Conservation (phyloP, 495 filamentous ascomycete genomes). For the Jackrogersella multiformis region DNA sequence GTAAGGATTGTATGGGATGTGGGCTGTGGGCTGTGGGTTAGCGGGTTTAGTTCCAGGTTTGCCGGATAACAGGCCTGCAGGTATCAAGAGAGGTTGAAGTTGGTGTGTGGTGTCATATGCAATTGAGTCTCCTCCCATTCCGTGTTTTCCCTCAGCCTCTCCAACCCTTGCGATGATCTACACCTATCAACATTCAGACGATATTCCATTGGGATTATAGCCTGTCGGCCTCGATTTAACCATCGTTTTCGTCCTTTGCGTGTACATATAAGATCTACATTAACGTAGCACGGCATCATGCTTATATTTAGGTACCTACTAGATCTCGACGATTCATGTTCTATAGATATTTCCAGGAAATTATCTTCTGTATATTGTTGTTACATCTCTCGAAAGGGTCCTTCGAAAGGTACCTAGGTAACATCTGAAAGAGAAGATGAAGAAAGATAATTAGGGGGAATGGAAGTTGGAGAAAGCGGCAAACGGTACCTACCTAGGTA, state of each 20-base stretch:
- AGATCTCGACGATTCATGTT: constrained; percentile 7
- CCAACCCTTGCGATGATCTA: constrained; percentile 23
- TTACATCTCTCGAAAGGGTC: constrained; percentile 13
- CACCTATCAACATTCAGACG: constrained; percentile 36
- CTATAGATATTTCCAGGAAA: constrained; percentile 28
- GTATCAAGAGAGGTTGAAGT: constrained; percentile 13
- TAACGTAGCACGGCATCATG: background rate
- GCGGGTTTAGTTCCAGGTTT: no score
- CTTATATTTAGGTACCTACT: constrained; percentile 8
- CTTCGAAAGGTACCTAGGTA: constrained; percentile 12
- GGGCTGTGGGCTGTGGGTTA: background rate
- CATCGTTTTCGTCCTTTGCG: constrained; percentile 35
- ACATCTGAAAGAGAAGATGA: background rate
- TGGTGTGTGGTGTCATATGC: constrained; percentile 43
- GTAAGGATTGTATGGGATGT: background rate
- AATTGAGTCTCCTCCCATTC: constrained; percentile 39
- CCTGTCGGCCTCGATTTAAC: constrained; percentile 39
- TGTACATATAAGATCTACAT: constrained; percentile 32
- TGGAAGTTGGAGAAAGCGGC: constrained; percentile 36
- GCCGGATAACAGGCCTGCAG: constrained; percentile 4
- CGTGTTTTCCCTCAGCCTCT: constrained; percentile 44
- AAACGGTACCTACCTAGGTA: constrained; percentile 24
- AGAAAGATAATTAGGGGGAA: constrained; percentile 30
- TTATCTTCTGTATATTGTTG: constrained; percentile 38
- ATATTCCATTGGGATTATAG: constrained; percentile 40